Conservation (phyloP, 805 yeast genomes). For the Sugiyamaella mastotermitis region DNA sequence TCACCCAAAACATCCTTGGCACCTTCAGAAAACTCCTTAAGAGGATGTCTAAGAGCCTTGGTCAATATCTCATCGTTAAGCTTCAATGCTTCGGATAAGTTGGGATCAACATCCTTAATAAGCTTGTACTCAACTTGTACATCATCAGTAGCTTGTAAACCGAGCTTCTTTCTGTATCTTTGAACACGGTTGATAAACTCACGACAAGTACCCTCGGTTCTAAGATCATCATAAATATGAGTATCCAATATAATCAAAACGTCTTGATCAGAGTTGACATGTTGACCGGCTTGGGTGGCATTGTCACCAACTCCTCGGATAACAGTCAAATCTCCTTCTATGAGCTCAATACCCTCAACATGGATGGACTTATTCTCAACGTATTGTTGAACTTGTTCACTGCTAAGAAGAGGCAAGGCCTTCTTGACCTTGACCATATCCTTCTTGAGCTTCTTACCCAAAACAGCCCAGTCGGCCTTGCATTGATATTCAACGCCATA, state of each 20-base stretch:
- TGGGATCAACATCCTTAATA: slow-evolving; percentile 38
- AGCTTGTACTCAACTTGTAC: slow-evolving; percentile 78
- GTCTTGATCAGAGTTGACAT: slow-evolving; percentile 81
- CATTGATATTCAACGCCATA: slow-evolving; percentile 91
- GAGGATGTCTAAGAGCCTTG: slow-evolving; percentile 69
- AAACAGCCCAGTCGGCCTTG: slow-evolving; percentile 98
- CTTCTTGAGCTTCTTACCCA: slow-evolving; percentile 94
- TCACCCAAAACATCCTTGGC: slow-evolving; percentile 61
- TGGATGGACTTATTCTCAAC: slow-evolving; percentile 65
- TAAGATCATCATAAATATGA: slow-evolving; percentile 78
- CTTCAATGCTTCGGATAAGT: slow-evolving; percentile 51
- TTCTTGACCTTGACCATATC: slow-evolving; percentile 93
- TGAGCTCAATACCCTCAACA: slow-evolving; percentile 85
- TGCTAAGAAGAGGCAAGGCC: slow-evolving; percentile 76
- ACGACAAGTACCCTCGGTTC: slow-evolving; percentile 93
- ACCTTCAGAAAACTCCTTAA: slow-evolving; percentile 40
- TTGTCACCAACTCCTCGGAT: slow-evolving; percentile 78
- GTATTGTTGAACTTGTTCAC: slow-evolving; percentile 76
- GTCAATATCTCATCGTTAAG: slow-evolving; percentile 62
- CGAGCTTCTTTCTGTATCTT: slow-evolving; percentile 93
- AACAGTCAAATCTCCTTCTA: slow-evolving; percentile 83
- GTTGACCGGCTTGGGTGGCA: slow-evolving; percentile 59
- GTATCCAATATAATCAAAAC: slow-evolving; percentile 87
- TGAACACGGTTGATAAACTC: slow-evolving; percentile 96
- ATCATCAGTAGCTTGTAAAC: slow-evolving; percentile 91